Percentiles rank a stretch among this genome's conserved stretches.
phyloP scores from a whole-genome alignment of 768 basidiomycete genomes.

The Paxillus rubicundulus region DNA sequence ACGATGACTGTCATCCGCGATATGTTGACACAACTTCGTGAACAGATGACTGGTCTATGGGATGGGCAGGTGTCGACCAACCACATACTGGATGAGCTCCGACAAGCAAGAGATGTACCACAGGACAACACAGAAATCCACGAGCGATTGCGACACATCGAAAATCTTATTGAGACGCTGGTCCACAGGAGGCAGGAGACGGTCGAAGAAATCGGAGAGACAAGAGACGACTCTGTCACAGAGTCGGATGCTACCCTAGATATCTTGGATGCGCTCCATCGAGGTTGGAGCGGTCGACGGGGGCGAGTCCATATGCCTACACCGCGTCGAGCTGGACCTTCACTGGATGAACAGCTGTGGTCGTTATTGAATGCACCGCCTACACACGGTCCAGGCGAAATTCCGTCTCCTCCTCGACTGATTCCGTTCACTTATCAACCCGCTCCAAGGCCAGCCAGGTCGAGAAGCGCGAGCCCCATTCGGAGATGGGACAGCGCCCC shows the following conservation, averaged over 20 bases:
- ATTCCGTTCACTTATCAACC: constrained; percentile 57
- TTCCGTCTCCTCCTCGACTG: constrained; percentile 50
- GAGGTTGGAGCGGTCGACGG: constrained; percentile 18
- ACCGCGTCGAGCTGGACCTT: constrained; percentile 42
- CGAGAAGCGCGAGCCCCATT: constrained; percentile 42
- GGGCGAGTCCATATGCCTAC: constrained; percentile 36
- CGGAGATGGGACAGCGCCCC: constrained; percentile 26
- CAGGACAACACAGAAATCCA: constrained; percentile 40
- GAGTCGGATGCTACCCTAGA: constrained; percentile 29
- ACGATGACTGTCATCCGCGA: constrained; percentile 47
- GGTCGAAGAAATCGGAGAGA: background rate
- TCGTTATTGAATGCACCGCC: constrained; percentile 54
- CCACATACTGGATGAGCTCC: constrained; percentile 60
- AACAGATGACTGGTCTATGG: constrained; percentile 57
- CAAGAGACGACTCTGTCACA: constrained; percentile 25
- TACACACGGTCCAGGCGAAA: constrained; percentile 36
- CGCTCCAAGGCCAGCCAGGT: constrained; percentile 36
- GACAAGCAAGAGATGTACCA: constrained; percentile 41
- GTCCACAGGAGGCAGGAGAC: constrained; percentile 6
- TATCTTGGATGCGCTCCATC: constrained; percentile 24
- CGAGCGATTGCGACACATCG: constrained; percentile 28
- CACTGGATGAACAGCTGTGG: constrained; percentile 58
- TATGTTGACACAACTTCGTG: constrained; percentile 55
- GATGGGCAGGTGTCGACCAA: constrained; percentile 62
- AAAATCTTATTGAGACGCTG: constrained; percentile 20